phyloP scores from a whole-genome alignment of 2,329 filamentous ascomycete genomes.

The Akanthomyces uredinophilus region DNA sequence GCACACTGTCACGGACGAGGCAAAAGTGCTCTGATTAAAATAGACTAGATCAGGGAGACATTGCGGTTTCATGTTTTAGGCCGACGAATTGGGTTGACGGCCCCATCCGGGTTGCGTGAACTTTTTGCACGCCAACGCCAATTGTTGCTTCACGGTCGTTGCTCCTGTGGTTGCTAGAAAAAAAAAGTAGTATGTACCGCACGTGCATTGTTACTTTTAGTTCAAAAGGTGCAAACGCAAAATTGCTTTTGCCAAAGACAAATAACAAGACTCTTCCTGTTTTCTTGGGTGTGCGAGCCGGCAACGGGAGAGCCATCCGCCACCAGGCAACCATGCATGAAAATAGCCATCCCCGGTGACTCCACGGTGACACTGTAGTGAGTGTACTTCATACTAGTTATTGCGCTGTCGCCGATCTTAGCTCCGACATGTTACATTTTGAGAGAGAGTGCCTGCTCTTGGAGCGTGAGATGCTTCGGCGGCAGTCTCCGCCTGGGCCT shows the following conservation, averaged over 20 bases:
- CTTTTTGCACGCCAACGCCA: background rate
- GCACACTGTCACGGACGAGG: background rate
- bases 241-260: background rate
- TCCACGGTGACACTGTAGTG: background rate
- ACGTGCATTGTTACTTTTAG: too few species aligned
- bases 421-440: background rate
- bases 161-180: too few species aligned
- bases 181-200: too few species aligned
- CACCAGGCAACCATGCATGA: slow-evolving; percentile 1
- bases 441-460: background rate
- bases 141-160: background rate
- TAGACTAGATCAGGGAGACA: background rate
- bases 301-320: background rate
- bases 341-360: background rate
- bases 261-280: background rate
- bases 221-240: too few species aligned
- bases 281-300: background rate
- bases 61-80: background rate
- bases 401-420: background rate
- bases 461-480: background rate
- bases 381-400: background rate
- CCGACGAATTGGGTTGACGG: background rate
- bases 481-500: background rate
- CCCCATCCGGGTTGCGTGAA: background rate
- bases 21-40: background rate